These are phyloP conservation scores for Begonia loranthoides DNA, from an alignment of 306 rosid genomes.

Conservation along the genomic window DNA sequence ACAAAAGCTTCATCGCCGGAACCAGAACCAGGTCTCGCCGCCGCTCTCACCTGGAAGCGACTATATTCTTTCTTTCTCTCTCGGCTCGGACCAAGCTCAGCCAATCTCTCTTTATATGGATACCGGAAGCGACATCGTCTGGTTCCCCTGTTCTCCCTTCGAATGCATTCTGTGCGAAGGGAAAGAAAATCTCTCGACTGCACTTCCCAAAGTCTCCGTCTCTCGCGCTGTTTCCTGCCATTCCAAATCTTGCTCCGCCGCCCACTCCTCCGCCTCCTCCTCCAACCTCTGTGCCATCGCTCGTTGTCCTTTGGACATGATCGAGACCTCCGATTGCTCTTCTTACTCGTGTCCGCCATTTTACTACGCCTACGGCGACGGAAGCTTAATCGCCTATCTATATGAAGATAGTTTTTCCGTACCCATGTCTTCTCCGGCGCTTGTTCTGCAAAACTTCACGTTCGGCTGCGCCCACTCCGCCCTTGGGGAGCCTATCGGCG, in stretches of 20 bases:
- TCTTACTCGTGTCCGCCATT: conserved; percentile 59
- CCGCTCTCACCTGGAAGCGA: conserved; percentile 83
- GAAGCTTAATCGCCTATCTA: conserved; percentile 66
- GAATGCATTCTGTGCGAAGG: conserved; percentile 94
- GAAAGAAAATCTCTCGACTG: conserved; percentile 28
- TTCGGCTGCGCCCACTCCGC: conserved; percentile 86
- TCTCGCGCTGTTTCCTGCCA: conserved; percentile 40
- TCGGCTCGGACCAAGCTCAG: conserved; percentile 40
- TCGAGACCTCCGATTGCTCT: conserved; percentile 63
- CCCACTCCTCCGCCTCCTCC: conserved; percentile 36
- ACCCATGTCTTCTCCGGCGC: conserved; percentile 33
- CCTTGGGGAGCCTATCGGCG: conserved; percentile 81
- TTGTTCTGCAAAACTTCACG: conserved; percentile 49
- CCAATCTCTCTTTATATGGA: conserved; percentile 84
- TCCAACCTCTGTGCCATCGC: conserved; percentile 74
- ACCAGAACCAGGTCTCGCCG: conserved; percentile 43
- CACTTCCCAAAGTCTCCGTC: conserved; percentile 28
- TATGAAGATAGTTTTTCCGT: conserved; percentile 30
- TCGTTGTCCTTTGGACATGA: conserved; percentile 53
- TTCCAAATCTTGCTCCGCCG: conserved; percentile 63
- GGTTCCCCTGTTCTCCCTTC: conserved; percentile 90
- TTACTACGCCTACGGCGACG: conserved; percentile 84
- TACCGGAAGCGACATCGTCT: conserved; percentile 89
- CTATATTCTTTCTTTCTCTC: conserved; percentile 57
- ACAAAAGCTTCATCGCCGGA: conserved; percentile 18